Percentiles rank a stretch among this genome's conserved stretches.
Evolutionary conservation across 225 moss, liverwort and hornwort genomes (phyloP).

Genomic region (Bryum argenteum): DNA sequence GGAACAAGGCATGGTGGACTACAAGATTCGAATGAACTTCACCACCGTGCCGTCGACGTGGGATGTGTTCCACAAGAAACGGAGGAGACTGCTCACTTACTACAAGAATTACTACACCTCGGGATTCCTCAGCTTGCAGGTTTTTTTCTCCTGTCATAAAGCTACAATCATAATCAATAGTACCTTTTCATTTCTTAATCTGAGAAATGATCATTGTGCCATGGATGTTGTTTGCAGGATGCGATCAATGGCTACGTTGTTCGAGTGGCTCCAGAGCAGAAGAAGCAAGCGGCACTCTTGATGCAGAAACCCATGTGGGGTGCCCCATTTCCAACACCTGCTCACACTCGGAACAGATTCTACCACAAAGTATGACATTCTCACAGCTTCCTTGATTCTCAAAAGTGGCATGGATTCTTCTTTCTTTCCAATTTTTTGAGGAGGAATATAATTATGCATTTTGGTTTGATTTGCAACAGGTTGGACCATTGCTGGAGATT

Average conservation of each 20-base stretch:
- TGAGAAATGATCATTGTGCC: too few relatives aligned
- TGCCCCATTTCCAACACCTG: constrained; percentile 88
- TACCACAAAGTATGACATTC: constrained; percentile 59
- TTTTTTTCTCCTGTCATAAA: neutral
- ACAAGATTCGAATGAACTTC: constrained; percentile 96
- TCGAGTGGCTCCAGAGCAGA: constrained; percentile 43
- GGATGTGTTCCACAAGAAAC: constrained; percentile 58
- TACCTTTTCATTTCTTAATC: too few relatives aligned
- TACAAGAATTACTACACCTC: constrained; percentile 90
- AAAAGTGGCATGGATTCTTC: too few relatives aligned
- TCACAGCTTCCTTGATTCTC: neutral
- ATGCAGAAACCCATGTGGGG: constrained; percentile 75
- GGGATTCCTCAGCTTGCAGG: constrained; percentile 94
- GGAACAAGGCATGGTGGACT: constrained; percentile 71
- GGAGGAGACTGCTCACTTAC: constrained; percentile 63
- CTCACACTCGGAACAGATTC: constrained; percentile 72
- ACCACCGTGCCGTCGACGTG: constrained; percentile 78
- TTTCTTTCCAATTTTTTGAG: too few relatives aligned
- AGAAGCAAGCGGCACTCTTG: constrained; percentile 34
- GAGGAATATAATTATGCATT: neutral
- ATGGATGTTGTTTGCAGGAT: constrained; percentile 47
- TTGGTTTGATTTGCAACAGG: constrained; percentile 49
- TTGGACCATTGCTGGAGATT: constrained; percentile 86
- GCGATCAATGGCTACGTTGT: constrained; percentile 81
- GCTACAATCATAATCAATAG: too few relatives aligned